Percentiles rank a stretch among this genome's conserved stretches.
Evolutionary conservation across 177 flowering plant genomes (phyloP).

Genomic region (Vitis hybrid): DNA sequence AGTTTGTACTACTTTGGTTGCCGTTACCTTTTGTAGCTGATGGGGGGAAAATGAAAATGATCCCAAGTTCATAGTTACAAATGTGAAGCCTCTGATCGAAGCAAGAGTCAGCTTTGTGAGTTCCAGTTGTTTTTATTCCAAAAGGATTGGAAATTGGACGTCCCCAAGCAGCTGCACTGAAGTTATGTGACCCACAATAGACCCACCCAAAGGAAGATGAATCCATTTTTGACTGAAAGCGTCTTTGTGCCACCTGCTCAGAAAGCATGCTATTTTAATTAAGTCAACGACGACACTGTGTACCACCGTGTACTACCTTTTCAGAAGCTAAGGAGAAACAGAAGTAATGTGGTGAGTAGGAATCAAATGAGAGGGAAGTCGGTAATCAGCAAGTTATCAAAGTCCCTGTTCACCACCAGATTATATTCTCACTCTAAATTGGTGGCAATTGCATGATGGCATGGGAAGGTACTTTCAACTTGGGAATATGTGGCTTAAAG

Average conservation of each 20-base stretch:
- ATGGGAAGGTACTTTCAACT: no score
- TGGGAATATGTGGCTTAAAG: no score
- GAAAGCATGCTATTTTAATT: no score
- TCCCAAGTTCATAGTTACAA: constrained; percentile 87
- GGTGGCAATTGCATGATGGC: no score
- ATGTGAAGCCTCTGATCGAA: constrained; percentile 52
- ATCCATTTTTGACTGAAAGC: constrained; percentile 54
- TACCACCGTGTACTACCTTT: no score
- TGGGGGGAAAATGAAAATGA: constrained; percentile 73
- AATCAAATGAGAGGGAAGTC: no score
- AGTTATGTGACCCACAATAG: constrained; percentile 91
- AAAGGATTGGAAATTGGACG: constrained; percentile 35
- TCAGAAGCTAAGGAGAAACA: no score
- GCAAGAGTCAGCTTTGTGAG: constrained; percentile 19
- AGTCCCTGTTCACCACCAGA: no score
- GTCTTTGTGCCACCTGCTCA: constrained; percentile 77
- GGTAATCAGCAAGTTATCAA: no score
- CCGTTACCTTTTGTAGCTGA: constrained; percentile 14
- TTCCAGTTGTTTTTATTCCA: constrained; percentile 13
- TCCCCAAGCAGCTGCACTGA: constrained; percentile 97
- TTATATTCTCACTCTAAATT: no score
- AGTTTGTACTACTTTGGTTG: constrained; percentile 11
- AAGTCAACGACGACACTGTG: no score
- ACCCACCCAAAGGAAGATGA: constrained; percentile 82
- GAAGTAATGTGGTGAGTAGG: no score